Conservation (phyloP, 208 protist species). For the Trypanosoma platydactyli region DNA sequence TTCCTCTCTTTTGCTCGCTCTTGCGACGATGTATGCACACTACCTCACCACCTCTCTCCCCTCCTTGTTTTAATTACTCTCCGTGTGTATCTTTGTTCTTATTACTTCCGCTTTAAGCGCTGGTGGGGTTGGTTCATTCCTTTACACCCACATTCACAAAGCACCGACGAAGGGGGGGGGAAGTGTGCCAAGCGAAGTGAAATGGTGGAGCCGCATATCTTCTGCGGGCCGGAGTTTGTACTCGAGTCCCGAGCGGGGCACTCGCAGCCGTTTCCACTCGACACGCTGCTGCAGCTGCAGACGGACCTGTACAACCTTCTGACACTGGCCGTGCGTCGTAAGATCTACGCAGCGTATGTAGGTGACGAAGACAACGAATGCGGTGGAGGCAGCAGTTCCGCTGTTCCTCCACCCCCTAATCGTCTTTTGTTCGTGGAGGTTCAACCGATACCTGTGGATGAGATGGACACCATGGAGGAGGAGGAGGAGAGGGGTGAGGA, state of each 20-base stretch:
- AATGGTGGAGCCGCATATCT: slow-evolving; percentile 97
- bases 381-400: slow-evolving; percentile 5
- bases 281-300: slow-evolving; percentile 91
- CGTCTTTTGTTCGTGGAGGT: slow-evolving; percentile 37
- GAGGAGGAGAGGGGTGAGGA: neutral
- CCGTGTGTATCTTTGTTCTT: slow-evolving; percentile 70
- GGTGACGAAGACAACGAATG: slow-evolving; percentile 7
- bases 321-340: slow-evolving; percentile 76
- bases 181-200: slow-evolving; percentile 92
- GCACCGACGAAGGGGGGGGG: slow-evolving; percentile 27
- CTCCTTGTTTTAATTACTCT: too few species aligned
- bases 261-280: slow-evolving; percentile 91
- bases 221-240: slow-evolving; percentile 93
- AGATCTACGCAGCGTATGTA: slow-evolving; percentile 57
- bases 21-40: too few species aligned
- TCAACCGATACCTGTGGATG: neutral
- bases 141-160: too few species aligned
- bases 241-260: slow-evolving; percentile 94
- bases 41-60: too few species aligned
- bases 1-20: neutral
- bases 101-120: slow-evolving; percentile 82
- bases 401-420: slow-evolving; percentile 39
- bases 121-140: too few species aligned
- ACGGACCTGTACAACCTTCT: slow-evolving; percentile 79
- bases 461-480: neutral